A percentile compares a stretch with the other conserved stretches of the same genome.
Evolutionary conservation across 2,329 filamentous ascomycete species (phyloP).

Genomic region (Intubia oerlemansii): DNA sequence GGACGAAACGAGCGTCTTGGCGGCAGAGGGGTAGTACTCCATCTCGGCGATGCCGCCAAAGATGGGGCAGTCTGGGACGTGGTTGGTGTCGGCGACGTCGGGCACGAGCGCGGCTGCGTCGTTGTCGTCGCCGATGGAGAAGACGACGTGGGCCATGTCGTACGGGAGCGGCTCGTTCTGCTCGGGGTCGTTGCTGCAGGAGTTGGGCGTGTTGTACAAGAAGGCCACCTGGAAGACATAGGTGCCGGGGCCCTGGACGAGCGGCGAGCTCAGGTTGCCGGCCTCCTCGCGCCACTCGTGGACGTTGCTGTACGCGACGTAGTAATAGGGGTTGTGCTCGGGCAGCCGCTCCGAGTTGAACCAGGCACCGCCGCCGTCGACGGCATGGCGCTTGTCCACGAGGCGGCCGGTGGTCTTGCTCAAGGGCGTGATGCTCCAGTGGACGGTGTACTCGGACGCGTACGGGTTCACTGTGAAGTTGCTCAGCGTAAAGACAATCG

Average conservation of each 20-base stretch:
- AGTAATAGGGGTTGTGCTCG: no score
- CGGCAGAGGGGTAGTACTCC: neutral
- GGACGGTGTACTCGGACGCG: neutral
- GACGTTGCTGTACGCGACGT: no score
- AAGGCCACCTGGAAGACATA: no score
- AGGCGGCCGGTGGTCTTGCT: no score
- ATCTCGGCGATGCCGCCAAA: conserved; percentile 1
- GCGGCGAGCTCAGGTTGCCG: no score
- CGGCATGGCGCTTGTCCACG: no score
- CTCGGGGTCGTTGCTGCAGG: neutral
- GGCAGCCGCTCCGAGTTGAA: no score
- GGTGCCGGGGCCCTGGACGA: no score
- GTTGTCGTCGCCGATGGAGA: neutral
- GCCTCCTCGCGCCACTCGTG: no score
- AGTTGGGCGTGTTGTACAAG: no score
- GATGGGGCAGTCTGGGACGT: conserved; percentile 3
- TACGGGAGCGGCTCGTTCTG: neutral
- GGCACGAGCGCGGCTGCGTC: neutral
- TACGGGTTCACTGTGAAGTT: conserved; percentile 1
- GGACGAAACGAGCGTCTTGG: neutral
- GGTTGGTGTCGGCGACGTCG: conserved; percentile 1
- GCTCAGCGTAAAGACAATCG: conserved; percentile 3
- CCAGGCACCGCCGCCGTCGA: no score
- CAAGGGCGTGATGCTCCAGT: conserved; percentile 2
- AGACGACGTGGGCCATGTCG: neutral